These are phyloP conservation scores for Sarocladium kiliense DNA, from an alignment of 2,329 filamentous ascomycete species.

Conservation along the genomic window DNA sequence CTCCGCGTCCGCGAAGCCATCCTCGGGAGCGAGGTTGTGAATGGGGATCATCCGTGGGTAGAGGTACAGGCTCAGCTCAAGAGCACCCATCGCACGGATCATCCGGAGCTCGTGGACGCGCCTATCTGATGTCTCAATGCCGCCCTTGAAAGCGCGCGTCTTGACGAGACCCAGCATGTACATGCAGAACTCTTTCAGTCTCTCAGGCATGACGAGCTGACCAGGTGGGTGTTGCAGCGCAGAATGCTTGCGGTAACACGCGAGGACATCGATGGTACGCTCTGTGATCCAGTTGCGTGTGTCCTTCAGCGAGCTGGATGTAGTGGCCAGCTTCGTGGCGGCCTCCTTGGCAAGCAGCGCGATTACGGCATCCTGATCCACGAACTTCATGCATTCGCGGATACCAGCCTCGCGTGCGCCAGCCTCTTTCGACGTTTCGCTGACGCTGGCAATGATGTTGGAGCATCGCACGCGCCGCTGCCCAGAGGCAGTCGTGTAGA, in stretches of 20 bases:
- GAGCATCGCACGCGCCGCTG: slow-evolving; percentile 87
- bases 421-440: slow-evolving; percentile 52
- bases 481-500: slow-evolving; percentile 89
- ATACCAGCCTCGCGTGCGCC: slow-evolving; percentile 46
- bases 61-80: slow-evolving; percentile 84
- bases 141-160: slow-evolving; percentile 87
- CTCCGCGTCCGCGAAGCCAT: slow-evolving; percentile 85
- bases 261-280: slow-evolving; percentile 87
- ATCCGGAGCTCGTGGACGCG: slow-evolving; percentile 88
- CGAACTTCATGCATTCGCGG: slow-evolving; percentile 81
- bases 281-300: slow-evolving; percentile 79
- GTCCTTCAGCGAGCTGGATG: slow-evolving; percentile 73
- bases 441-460: slow-evolving; percentile 90
- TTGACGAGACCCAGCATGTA: slow-evolving; percentile 89
- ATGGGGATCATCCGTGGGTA: slow-evolving; percentile 91
- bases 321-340: slow-evolving; percentile 70
- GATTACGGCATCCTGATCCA: slow-evolving; percentile 92
- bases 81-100: slow-evolving; percentile 79
- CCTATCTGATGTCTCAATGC: slow-evolving; percentile 84
- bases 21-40: slow-evolving; percentile 80
- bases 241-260: slow-evolving; percentile 89
- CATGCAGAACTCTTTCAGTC: slow-evolving; percentile 95
- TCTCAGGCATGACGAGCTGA: slow-evolving; percentile 91
- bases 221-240: slow-evolving; percentile 80
- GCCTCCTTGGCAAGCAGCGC: slow-evolving; percentile 90